phyloP scores from a whole-genome alignment of 179 eudicot species.

The Monotropa hypopitys region DNA sequence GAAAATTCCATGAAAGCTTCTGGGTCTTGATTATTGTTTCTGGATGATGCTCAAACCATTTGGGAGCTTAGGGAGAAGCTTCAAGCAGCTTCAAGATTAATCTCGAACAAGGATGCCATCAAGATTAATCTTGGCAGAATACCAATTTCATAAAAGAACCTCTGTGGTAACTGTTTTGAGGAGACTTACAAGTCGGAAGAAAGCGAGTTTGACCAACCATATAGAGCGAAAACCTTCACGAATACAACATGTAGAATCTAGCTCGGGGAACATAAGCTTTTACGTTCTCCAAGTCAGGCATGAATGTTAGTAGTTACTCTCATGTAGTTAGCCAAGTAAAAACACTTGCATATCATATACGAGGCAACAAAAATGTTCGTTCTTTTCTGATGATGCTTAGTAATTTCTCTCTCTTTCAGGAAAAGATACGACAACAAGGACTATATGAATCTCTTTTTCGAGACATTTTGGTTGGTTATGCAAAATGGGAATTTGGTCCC shows the following conservation, averaged over 20 bases:
- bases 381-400: background rate
- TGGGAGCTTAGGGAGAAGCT: no score
- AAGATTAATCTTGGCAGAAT: background rate
- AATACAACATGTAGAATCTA: no score
- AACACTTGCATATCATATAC: background rate
- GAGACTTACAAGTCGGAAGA: background rate
- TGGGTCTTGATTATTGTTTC: no score
- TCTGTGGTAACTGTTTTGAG: background rate
- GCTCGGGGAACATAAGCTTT: background rate
- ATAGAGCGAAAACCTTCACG: background rate
- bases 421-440: conserved; percentile 39
- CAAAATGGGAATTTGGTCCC: conserved; percentile 16
- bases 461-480: conserved; percentile 32
- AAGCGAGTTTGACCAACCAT: background rate
- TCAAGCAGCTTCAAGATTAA: no score
- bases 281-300: background rate
- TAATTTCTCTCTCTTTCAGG: conserved; percentile 15
- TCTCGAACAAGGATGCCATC: background rate
- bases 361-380: background rate
- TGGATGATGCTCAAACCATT: no score
- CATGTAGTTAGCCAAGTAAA: background rate
- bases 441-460: conserved; percentile 32
- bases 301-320: background rate
- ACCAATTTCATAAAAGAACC: background rate
- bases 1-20: no score